These are phyloP conservation scores for Lolium rigidum DNA, from an alignment of 176 grass and related monocot genomes.

Conservation along the genomic window DNA sequence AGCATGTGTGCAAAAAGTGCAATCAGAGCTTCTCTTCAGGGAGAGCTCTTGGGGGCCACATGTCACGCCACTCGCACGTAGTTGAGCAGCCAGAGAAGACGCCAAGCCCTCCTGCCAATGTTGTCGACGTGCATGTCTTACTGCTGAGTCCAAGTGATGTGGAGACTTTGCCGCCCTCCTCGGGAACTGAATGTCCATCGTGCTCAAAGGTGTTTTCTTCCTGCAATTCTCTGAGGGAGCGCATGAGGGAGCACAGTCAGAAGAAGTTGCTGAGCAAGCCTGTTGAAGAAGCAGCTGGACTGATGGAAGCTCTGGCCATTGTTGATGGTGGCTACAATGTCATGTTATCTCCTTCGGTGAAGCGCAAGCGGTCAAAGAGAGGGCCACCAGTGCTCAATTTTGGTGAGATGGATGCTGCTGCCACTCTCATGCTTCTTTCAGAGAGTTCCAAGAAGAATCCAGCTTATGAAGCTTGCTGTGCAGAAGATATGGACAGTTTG, in stretches of 20 bases:
- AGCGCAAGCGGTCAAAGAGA: constrained; percentile 46
- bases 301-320: constrained; percentile 16
- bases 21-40: constrained; percentile 50
- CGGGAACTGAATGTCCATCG: background rate
- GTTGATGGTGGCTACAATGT: constrained; percentile 15
- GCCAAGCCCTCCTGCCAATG: background rate
- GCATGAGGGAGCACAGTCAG: constrained; percentile 15
- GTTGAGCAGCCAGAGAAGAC: constrained; percentile 31
- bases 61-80: constrained; percentile 47
- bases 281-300: constrained; percentile 27
- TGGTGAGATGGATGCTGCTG: constrained; percentile 46
- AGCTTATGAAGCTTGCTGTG: constrained; percentile 30
- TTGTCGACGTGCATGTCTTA: background rate
- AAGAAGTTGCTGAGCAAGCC: constrained; percentile 25
- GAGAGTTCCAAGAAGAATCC: constrained; percentile 15
- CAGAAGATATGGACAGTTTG: background rate
- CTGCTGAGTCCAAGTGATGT: constrained; percentile 33
- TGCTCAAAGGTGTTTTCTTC: constrained; percentile 45
- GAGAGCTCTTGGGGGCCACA: constrained; percentile 62
- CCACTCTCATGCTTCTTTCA: constrained; percentile 39
- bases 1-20: constrained; percentile 51
- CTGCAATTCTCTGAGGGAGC: constrained; percentile 25
- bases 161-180: constrained; percentile 10
- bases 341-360: constrained; percentile 33
- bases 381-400: background rate